Conservation (phyloP, 306 rosid species). For the Argentina anserina region DNA sequence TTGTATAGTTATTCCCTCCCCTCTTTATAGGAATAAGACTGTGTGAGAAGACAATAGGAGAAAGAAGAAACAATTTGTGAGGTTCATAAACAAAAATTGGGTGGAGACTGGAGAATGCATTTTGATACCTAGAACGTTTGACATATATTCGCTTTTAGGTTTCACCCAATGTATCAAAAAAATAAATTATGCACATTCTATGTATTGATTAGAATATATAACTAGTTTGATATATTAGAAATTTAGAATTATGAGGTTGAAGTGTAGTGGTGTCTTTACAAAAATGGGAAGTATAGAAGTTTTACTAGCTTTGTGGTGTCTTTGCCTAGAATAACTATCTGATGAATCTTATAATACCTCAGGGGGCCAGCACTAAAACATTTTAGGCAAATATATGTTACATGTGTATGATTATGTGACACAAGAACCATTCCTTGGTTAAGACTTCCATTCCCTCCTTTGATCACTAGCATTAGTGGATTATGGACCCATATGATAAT, state of each 20-base stretch:
- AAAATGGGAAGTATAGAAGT: not conserved
- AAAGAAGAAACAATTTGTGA: not conserved
- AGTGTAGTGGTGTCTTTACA: not conserved
- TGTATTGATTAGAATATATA: too few species aligned
- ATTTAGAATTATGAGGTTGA: too few species aligned
- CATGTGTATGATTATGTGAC: not conserved
- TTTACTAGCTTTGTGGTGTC: conserved; percentile 23
- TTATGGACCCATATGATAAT: conserved; percentile 12
- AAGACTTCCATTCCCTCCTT: not conserved
- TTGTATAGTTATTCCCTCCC: not conserved
- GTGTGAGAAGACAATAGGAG: not conserved
- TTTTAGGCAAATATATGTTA: conserved; percentile 11
- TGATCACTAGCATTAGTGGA: conserved; percentile 16
- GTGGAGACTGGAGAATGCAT: not conserved
- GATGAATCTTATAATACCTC: conserved; percentile 38
- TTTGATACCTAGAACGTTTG: not conserved
- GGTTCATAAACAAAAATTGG: not conserved
- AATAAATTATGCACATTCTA: not conserved
- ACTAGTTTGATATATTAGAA: too few species aligned
- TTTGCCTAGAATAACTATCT: conserved; percentile 23
- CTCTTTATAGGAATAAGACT: not conserved
- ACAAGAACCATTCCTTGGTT: conserved; percentile 5
- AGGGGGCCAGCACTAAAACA: not conserved
- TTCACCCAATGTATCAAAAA: not conserved
- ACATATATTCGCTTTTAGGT: not conserved